phyloP scores from a whole-genome alignment of 768 basidiomycete genomes.

The Russula dissimulans region DNA sequence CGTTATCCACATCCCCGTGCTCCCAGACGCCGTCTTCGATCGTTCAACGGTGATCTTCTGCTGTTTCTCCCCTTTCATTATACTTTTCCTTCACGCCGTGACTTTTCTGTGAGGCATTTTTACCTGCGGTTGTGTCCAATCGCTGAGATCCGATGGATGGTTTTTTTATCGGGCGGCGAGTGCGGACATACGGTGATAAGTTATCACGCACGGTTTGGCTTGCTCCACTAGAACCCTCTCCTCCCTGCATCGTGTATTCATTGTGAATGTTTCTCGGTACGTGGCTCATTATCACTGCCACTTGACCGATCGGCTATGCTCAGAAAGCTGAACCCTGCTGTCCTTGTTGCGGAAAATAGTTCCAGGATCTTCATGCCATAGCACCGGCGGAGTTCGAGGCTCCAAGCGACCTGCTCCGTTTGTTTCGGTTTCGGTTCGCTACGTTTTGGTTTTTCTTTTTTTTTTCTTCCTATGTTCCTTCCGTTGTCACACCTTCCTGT shows the following conservation, averaged over 20 bases:
- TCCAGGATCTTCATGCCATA: too few relatives aligned
- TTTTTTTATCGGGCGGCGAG: background rate
- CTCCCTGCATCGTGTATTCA: background rate
- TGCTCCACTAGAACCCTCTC: background rate
- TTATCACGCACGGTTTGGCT: background rate
- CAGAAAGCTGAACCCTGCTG: background rate
- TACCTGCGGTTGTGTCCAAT: background rate
- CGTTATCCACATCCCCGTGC: background rate
- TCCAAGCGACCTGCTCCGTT: background rate
- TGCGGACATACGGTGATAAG: background rate
- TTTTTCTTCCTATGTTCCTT: too few relatives aligned
- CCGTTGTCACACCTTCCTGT: background rate
- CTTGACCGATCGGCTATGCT: constrained; percentile 8
- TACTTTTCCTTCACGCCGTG: background rate
- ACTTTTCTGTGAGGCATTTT: background rate
- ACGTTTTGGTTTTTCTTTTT: background rate
- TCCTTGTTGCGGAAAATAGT: background rate
- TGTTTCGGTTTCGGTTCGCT: background rate
- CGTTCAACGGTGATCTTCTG: background rate
- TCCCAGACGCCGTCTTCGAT: too few relatives aligned
- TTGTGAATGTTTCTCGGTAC: background rate
- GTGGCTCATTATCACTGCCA: constrained; percentile 4
- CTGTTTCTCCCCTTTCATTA: background rate
- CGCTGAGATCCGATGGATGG: background rate
- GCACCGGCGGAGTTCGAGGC: background rate